These are phyloP conservation scores for Eutrema japonicum DNA, from an alignment of 345 rosid genomes.

Conservation along the genomic window DNA sequence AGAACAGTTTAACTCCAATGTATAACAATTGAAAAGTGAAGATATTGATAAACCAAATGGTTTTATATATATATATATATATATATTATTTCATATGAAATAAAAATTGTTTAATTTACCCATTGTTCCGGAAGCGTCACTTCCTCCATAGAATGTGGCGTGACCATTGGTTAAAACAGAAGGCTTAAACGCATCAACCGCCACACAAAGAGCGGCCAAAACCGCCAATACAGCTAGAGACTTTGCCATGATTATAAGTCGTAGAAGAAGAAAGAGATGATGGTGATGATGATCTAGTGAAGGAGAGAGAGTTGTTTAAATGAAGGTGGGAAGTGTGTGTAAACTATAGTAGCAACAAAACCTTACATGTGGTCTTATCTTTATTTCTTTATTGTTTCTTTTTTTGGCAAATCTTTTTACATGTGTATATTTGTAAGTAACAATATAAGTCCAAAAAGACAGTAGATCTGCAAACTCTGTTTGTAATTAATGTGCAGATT, in stretches of 20 bases:
- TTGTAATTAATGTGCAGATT: constrained; percentile 24
- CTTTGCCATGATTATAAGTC: constrained; percentile 36
- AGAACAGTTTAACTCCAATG: not conserved
- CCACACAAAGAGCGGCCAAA: constrained; percentile 45
- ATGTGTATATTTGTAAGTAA: constrained; percentile 34
- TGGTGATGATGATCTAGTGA: constrained; percentile 33
- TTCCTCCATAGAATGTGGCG: constrained; percentile 85
- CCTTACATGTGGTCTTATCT: constrained; percentile 47
- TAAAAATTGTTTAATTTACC: constrained; percentile 46
- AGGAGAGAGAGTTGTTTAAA: constrained; percentile 39
- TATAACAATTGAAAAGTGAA: not conserved
- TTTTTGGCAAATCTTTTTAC: constrained; percentile 25
- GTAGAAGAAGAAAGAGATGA: constrained; percentile 17
- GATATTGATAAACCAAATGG: not conserved
- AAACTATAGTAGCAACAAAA: constrained; percentile 41
- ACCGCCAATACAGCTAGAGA: constrained; percentile 36
- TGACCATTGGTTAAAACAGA: constrained; percentile 68
- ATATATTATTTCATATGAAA: not conserved
- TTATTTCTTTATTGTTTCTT: not conserved
- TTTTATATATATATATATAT: not conserved
- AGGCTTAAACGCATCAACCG: constrained; percentile 52
- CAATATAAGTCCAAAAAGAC: constrained; percentile 34
- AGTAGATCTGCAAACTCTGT: constrained; percentile 38
- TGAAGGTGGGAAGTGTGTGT: constrained; percentile 40
- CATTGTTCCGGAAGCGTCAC: constrained; percentile 89